Evolutionary conservation across 176 grass and related monocot genomes (phyloP).

Genomic region (sorghum (Sorghum bicolor)): Sorghum_bicolor_NCBIv3 NC_012875.2:49096001-49096500

Average conservation of each 20-base stretch:
- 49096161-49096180: not conserved
- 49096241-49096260: not conserved
- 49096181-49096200: not conserved
- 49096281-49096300: conserved; percentile 49
- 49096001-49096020: conserved; percentile 95
- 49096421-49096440: conserved; percentile 79
- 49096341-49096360: conserved; percentile 48
- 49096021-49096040: conserved; percentile 61
- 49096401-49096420: conserved; percentile 51
- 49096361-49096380: conserved; percentile 61
- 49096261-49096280: conserved; percentile 10
- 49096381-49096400: conserved; percentile 41
- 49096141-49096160: conserved; percentile 4
- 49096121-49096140: not conserved
- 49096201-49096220: not conserved
- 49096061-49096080: conserved; percentile 5
- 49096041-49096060: conserved; percentile 10
- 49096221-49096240: not conserved
- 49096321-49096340: conserved; percentile 39
- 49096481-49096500: conserved; percentile 48
- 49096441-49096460: conserved; percentile 54
- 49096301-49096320: conserved; percentile 71
- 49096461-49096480: conserved; percentile 47
- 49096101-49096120: conserved; percentile 14
- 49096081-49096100: not conserved